Percentiles rank a stretch among this genome's conserved stretches.
phyloP scores from a whole-genome alignment of 129 eudicot genomes.

The Flaveria linearis region DNA sequence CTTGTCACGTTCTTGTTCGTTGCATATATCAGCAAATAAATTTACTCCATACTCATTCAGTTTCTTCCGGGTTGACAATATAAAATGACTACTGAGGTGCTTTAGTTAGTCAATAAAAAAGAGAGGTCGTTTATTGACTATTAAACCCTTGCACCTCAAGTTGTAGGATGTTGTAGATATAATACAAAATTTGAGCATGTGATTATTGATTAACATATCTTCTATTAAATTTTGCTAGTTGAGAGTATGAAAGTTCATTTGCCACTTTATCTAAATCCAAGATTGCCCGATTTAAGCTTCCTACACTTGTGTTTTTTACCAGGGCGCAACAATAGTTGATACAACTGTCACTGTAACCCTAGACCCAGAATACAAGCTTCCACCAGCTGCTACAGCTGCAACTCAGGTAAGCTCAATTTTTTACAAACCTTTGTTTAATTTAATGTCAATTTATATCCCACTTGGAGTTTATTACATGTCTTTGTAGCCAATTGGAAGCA shows the following conservation, averaged over 20 bases:
- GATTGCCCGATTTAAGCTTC: neutral
- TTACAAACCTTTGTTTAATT: neutral
- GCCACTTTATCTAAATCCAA: neutral
- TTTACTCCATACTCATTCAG: neutral
- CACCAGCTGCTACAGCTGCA: slow-evolving; percentile 46
- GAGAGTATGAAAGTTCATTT: neutral
- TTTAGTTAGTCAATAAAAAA: slow-evolving; percentile 1
- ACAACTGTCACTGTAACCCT: slow-evolving; percentile 43
- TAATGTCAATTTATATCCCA: neutral
- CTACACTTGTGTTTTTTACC: slow-evolving; percentile 8
- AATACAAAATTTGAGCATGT: neutral
- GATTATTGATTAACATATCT: neutral
- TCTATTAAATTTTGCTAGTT: neutral
- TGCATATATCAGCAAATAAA: slow-evolving; percentile 16
- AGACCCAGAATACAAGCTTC: slow-evolving; percentile 58
- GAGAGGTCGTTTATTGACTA: neutral
- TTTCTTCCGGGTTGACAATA: slow-evolving; percentile 7
- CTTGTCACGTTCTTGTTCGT: neutral
- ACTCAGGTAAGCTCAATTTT: slow-evolving; percentile 34
- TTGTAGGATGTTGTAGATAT: neutral
- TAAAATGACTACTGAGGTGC: neutral
- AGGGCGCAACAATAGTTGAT: slow-evolving; percentile 63
- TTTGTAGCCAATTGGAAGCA: slow-evolving; percentile 38
- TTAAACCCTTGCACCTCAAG: slow-evolving; percentile 7
- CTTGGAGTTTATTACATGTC: neutral